phyloP scores from a whole-genome alignment of 1,139 yeast genomes.

The Geotrichum europaeum region DNA sequence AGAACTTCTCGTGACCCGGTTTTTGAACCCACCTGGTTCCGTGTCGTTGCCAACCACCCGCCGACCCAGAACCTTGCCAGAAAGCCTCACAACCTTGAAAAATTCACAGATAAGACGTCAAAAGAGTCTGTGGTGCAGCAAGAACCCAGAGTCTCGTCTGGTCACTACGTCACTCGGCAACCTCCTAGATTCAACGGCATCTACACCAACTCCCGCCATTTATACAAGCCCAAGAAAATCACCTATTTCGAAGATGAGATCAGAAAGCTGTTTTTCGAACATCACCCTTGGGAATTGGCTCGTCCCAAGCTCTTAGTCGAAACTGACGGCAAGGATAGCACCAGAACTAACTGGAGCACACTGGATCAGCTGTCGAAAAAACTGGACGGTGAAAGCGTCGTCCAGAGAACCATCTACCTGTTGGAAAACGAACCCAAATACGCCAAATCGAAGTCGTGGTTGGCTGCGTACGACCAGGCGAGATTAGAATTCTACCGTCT shows the following conservation, averaged over 20 bases:
- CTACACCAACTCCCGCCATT: constrained; percentile 33
- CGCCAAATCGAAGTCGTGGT: constrained; percentile 38
- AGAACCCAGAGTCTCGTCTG: constrained; percentile 20
- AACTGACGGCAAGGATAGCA: constrained; percentile 53
- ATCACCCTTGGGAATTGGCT: constrained; percentile 98
- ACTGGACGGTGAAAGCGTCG: constrained; percentile 89
- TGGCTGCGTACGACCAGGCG: constrained; percentile 77
- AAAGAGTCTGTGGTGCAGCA: constrained; percentile 28
- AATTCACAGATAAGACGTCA: constrained; percentile 30
- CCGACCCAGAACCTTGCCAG: constrained; percentile 58
- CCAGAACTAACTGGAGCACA: constrained; percentile 64
- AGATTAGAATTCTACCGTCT: constrained; percentile 81
- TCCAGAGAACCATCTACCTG: constrained; percentile 79
- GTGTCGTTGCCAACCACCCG: constrained; percentile 73
- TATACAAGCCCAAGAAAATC: constrained; percentile 57
- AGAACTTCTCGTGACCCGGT: constrained; percentile 23
- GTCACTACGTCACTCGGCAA: constrained; percentile 48
- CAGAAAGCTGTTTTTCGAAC: constrained; percentile 74
- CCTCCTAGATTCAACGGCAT: constrained; percentile 22
- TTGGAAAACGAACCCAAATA: constrained; percentile 39
- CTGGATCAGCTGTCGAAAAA: constrained; percentile 67
- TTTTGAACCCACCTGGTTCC: constrained; percentile 82
- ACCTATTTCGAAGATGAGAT: constrained; percentile 74
- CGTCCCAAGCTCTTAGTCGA: constrained; percentile 86
- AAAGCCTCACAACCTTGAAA: constrained; percentile 40